Evolutionary conservation across 495 filamentous ascomycete genomes (phyloP).

Genomic region (Xylaria cubensis): DNA sequence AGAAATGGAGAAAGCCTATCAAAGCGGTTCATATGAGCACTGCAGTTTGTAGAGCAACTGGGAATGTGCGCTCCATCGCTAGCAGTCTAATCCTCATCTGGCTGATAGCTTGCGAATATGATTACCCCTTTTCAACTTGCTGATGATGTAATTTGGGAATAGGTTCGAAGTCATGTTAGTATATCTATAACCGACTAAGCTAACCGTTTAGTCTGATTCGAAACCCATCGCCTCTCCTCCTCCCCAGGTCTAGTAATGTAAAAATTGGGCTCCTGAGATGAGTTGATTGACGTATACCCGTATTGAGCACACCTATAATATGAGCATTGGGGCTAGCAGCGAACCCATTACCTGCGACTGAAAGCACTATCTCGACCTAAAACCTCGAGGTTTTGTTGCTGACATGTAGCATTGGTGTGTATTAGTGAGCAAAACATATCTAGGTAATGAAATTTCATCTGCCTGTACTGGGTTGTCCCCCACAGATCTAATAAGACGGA

Average conservation of each 20-base stretch:
- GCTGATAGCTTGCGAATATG: not conserved
- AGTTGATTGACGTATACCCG: not conserved
- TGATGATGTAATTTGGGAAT: not conserved
- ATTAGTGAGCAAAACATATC: not conserved
- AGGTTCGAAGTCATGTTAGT: not conserved
- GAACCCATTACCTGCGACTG: not conserved
- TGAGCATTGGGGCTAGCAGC: not conserved
- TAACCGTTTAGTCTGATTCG: not conserved
- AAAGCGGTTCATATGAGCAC: not conserved
- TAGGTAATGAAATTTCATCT: not conserved
- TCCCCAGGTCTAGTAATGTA: not conserved
- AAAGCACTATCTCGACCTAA: not conserved
- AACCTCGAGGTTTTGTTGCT: not conserved
- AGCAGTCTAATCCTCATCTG: not conserved
- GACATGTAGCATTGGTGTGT: not conserved
- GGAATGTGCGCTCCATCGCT: not conserved
- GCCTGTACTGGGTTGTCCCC: not conserved
- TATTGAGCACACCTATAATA: not conserved
- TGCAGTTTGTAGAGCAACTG: not conserved
- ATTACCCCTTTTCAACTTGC: not conserved
- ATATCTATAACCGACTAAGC: not conserved
- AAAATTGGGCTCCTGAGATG: not conserved
- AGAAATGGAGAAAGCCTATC: not conserved
- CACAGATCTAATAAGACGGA: constrained; percentile 2
- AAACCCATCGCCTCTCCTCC: not conserved